A percentile compares a stretch with the other conserved stretches of the same genome.
phyloP scores from a whole-genome alignment of 2,329 filamentous ascomycete genomes.

The Bipolaris sorokiniana region DNA sequence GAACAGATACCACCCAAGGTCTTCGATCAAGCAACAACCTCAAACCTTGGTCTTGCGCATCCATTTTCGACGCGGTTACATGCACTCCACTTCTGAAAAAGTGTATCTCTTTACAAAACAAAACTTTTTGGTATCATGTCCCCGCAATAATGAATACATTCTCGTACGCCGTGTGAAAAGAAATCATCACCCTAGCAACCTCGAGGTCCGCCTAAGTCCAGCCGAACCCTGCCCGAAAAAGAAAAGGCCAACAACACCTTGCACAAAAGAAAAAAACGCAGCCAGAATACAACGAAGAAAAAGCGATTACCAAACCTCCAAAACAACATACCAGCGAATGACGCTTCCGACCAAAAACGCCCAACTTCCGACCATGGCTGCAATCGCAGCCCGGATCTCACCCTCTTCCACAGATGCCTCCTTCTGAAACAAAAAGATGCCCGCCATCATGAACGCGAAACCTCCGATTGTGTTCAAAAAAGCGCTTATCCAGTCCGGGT shows the following conservation, averaged over 20 bases:
- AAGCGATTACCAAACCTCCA: constrained; percentile 12
- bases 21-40: no score
- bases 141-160: background rate
- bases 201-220: background rate
- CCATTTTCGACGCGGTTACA: no score
- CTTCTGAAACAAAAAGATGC: constrained; percentile 29
- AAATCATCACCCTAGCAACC: background rate
- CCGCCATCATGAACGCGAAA: constrained; percentile 38
- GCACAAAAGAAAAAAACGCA: background rate
- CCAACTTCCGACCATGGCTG: constrained; percentile 34
- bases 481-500: constrained; percentile 37
- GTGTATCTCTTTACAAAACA: background rate
- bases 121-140: background rate
- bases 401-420: constrained; percentile 4
- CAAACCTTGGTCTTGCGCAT: no score
- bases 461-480: constrained; percentile 36
- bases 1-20: no score
- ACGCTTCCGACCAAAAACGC: constrained; percentile 36
- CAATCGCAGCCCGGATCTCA: constrained; percentile 18
- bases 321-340: constrained; percentile 33
- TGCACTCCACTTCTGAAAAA: background rate
- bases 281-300: background rate
- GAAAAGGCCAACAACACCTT: background rate
- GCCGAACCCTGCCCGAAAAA: background rate
- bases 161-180: background rate